phyloP scores from a whole-genome alignment of 2,329 filamentous ascomycete species.

The Trichoderma lentiforme region DNA sequence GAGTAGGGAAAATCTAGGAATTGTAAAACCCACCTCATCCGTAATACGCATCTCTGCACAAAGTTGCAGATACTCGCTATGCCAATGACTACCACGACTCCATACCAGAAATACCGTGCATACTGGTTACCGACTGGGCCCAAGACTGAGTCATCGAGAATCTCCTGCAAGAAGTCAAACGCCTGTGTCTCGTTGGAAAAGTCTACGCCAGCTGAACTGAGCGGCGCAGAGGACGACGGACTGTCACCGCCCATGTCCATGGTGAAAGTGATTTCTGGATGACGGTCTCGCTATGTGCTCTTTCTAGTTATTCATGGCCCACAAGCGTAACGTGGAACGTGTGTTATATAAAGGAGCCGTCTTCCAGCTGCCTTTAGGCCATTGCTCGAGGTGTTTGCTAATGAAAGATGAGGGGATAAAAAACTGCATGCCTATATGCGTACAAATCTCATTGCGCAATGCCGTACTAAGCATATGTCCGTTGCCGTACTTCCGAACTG shows the following conservation, averaged over 20 bases:
- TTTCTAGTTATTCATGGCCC: background rate
- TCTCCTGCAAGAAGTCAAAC: background rate
- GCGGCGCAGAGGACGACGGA: background rate
- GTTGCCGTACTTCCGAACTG: background rate
- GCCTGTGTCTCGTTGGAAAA: background rate
- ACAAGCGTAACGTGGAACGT: background rate
- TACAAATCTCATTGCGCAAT: background rate
- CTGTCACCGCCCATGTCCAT: background rate
- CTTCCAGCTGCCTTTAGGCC: background rate
- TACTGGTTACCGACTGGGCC: background rate
- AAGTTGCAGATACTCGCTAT: background rate
- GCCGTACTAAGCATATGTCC: background rate
- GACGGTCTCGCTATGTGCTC: background rate
- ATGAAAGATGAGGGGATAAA: background rate
- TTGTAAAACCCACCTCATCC: background rate
- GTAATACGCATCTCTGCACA: background rate
- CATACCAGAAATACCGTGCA: background rate
- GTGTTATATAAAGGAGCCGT: background rate
- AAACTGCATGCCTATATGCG: background rate
- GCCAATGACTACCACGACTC: background rate
- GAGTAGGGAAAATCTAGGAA: background rate
- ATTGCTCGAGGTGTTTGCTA: too few species aligned
- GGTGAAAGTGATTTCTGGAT: background rate
- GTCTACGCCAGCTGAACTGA: background rate
- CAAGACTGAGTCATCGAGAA: background rate